Conservation (phyloP, 2,329 filamentous ascomycete genomes). For the Acrodontium crateriforme region DNA sequence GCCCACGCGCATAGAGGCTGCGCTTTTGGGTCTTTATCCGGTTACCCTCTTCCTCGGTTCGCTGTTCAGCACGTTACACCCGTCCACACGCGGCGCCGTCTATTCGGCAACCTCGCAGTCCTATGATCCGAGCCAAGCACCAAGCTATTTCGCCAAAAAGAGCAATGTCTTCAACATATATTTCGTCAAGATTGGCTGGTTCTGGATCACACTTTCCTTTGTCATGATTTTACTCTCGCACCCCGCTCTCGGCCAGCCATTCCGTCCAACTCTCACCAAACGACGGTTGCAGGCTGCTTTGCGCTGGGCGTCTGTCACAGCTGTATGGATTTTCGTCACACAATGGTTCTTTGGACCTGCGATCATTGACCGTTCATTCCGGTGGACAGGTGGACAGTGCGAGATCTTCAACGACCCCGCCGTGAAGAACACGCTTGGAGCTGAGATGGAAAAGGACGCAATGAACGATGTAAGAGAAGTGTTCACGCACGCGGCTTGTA, state of each 20-base stretch:
- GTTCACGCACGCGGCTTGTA: constrained; percentile 67
- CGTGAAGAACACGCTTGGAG: constrained; percentile 8
- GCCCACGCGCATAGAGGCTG: constrained; percentile 53
- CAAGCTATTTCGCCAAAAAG: constrained; percentile 88
- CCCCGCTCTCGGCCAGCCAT: constrained; percentile 38
- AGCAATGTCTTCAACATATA: constrained; percentile 81
- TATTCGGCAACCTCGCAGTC: constrained; percentile 52
- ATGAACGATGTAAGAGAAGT: constrained; percentile 34
- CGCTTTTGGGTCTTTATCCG: constrained; percentile 60
- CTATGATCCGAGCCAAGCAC: constrained; percentile 44
- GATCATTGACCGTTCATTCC: constrained; percentile 79
- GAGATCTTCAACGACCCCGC: constrained; percentile 40
- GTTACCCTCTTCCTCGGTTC: constrained; percentile 66
- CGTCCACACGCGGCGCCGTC: constrained; percentile 50
- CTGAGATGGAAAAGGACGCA: constrained; percentile 25
- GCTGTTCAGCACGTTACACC: constrained; percentile 65
- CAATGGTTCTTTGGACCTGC: constrained; percentile 95
- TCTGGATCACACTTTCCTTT: constrained; percentile 73
- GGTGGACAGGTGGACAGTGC: constrained; percentile 77
- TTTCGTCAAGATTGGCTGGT: constrained; percentile 94
- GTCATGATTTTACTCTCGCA: constrained; percentile 55
- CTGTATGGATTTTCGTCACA: constrained; percentile 72
- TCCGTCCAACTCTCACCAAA: constrained; percentile 26
- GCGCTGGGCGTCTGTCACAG: constrained; percentile 60
- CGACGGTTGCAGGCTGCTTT: constrained; percentile 44